These are phyloP conservation scores for Diaporthe caulivora DNA, from an alignment of 2,329 filamentous ascomycete genomes.

Conservation along the genomic window DNA sequence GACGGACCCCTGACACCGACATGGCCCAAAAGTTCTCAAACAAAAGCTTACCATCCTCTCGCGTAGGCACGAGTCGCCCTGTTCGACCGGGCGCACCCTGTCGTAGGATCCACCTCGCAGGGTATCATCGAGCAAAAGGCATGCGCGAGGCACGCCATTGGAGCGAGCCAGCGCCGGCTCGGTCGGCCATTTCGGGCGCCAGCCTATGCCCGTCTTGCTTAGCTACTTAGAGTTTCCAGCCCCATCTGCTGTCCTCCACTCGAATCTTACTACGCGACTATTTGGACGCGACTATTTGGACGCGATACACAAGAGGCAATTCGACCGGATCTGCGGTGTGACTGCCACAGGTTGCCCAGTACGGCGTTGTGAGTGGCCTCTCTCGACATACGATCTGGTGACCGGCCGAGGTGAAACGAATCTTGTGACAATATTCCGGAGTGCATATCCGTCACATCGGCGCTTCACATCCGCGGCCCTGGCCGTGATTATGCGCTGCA, in stretches of 20 bases:
- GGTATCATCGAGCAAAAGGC: slow-evolving; percentile 16
- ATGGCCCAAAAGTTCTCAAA: slow-evolving; percentile 14
- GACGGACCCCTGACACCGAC: slow-evolving; percentile 13
- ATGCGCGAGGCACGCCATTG: slow-evolving; percentile 13
- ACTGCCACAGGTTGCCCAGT: background rate
- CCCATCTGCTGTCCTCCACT: slow-evolving; percentile 1
- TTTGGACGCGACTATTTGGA: background rate
- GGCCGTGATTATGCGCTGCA: background rate
- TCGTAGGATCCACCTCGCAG: slow-evolving; percentile 25
- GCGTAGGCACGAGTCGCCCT: slow-evolving; percentile 4
- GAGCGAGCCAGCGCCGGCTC: background rate
- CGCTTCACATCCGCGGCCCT: slow-evolving; percentile 18
- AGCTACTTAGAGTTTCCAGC: background rate
- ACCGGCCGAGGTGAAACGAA: background rate
- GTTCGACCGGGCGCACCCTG: slow-evolving; percentile 3
- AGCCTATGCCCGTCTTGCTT: slow-evolving; percentile 10
- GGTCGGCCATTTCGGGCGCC: slow-evolving; percentile 9
- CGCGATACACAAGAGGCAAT: background rate
- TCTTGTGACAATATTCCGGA: slow-evolving; percentile 10
- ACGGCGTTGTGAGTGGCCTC: background rate
- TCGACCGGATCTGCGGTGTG: background rate
- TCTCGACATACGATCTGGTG: background rate
- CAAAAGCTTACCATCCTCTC: slow-evolving; percentile 20
- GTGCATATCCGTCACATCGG: slow-evolving; percentile 1
- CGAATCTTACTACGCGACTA: background rate